Base-by-base conservation (phyloP, 169 alveolate genomes). In the Amoebophrya sp. region DNA sequence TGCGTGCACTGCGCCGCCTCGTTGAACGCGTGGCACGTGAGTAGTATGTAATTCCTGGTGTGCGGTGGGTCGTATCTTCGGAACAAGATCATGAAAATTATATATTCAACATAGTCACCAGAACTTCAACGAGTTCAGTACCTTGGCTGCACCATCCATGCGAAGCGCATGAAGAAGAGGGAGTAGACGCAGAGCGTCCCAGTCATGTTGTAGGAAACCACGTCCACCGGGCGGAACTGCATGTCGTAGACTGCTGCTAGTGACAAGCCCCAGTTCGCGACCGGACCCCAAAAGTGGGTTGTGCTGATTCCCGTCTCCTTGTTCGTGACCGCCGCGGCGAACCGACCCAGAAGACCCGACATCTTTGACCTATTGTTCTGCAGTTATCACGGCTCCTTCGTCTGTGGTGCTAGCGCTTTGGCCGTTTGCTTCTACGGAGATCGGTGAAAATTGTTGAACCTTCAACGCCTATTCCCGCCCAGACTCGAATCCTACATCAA, bases 231-330 rank as follows among this genome's bases (percentile, higher is more conserved):
- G 95, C 95, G 96, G 10, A 58, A 41, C 89, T 93, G 92, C 89
- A 96, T 93, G 70, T 97, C 98, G 58, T 93, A 69, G 40, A 95
- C 94, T 88, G 96, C 98, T 18, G 97, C 99, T 88, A 96, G 89
- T 13, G 96, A 97, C 92, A 97, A 96, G 40, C 98, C 98, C 98
- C 98, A 97, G 92, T 97, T 97, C 10, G 97, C 96, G 40, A 96
- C 95, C 16, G 99, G 99, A 0, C 98, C 99, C 99, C 99, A 97
- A 91, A 97, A 96, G 94, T 96, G 98, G 89, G 98, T 88, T 29
- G 90, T 88, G 41, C 20, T 42, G 70, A 45, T 29, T 4, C 90
- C 90, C 70, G 50, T 88, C 90, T 88, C 34, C 45, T 40, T 40
- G 40, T 26, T 40, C n/a, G 31, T 40, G 50, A n/a, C 58, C 45